phyloP scores from a whole-genome alignment of 306 rosid genomes.

The Sesbania bispinosa region DNA sequence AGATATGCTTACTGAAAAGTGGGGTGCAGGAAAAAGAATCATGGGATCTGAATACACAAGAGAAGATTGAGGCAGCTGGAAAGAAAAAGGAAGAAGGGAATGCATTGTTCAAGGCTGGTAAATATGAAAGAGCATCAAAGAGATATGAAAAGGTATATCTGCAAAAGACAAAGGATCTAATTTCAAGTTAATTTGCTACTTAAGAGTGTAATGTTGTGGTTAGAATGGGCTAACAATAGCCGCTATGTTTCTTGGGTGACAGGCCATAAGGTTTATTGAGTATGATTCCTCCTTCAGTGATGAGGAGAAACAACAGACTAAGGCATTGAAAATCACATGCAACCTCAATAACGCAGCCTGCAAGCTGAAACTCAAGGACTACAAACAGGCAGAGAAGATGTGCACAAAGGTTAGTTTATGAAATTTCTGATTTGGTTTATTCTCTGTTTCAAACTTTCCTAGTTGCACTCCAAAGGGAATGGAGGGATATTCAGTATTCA shows the following conservation, averaged over 20 bases:
- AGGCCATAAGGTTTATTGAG: constrained; percentile 74
- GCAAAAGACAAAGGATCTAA: background rate
- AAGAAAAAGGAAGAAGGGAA: constrained; percentile 80
- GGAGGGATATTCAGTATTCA: background rate
- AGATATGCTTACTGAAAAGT: background rate
- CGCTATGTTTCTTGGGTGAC: background rate
- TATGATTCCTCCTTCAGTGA: constrained; percentile 60
- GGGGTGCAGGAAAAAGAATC: constrained; percentile 54
- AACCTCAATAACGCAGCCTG: constrained; percentile 84
- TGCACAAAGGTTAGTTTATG: constrained; percentile 68
- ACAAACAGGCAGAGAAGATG: constrained; percentile 66
- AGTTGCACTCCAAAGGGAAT: background rate
- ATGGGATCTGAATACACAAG: constrained; percentile 49
- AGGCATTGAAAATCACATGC: constrained; percentile 72
- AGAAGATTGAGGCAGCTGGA: constrained; percentile 67
- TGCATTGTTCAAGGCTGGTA: constrained; percentile 48
- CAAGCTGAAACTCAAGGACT: constrained; percentile 74
- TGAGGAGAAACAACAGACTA: constrained; percentile 64
- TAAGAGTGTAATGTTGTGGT: background rate
- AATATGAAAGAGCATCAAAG: constrained; percentile 54
- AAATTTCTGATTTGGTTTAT: background rate
- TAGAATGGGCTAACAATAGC: constrained; percentile 2
- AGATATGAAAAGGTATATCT: constrained; percentile 49
- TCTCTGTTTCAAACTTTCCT: background rate
- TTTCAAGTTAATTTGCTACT: background rate